Base-by-base conservation (phyloP, 768 basidiomycete genomes). In the Boletus fagicola region DNA sequence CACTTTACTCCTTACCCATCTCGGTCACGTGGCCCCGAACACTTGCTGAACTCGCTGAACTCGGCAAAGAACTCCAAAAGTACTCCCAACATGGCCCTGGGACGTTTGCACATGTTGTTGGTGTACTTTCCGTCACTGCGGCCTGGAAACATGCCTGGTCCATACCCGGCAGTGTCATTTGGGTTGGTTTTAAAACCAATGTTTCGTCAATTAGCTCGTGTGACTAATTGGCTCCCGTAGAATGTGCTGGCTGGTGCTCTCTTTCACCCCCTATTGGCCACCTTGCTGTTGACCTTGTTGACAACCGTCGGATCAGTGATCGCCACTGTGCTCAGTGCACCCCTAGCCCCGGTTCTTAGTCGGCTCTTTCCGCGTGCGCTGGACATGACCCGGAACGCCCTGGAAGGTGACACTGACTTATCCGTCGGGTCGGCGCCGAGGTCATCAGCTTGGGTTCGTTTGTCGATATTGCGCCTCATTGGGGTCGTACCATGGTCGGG, bases 111-210 rank as follows among this genome's bases (percentile, higher is more conserved):
- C 95, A 96, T 73, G 90, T 96, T 52, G 71, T 95, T 43, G 84
- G 80, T 26, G 92, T 94, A 49, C 80, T 98, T 65, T 85, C 88
- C 39, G 79, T 94, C 15, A 87, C 89, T 18, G 91, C 92, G 5
- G 76, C 93, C 30, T 98, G 94, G 93, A 97, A 94, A 74, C 95
- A 98, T 71, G 93, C 94, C 4, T 98, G 94, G 95, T 94, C 92
- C 58, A 83, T 98, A 56, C 95, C 95, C 10, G 95, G 95, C 8
- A 94, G 92, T 62, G 93, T 96, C 48, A 80, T 96, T 49, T 87
- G 94, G 88, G 91, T 91, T 60, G 55, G 86, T 77, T 59, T 44
- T 26, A 18, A 43, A 49, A 16, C 28, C 1, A 10, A 5, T 20
- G 10, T 50, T 22, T 18, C 31, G 7, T 26, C 36, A 22, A 26